Evolutionary conservation across 2,329 filamentous ascomycete genomes (phyloP).

Genomic region (Talaromyces sp.): DNA sequence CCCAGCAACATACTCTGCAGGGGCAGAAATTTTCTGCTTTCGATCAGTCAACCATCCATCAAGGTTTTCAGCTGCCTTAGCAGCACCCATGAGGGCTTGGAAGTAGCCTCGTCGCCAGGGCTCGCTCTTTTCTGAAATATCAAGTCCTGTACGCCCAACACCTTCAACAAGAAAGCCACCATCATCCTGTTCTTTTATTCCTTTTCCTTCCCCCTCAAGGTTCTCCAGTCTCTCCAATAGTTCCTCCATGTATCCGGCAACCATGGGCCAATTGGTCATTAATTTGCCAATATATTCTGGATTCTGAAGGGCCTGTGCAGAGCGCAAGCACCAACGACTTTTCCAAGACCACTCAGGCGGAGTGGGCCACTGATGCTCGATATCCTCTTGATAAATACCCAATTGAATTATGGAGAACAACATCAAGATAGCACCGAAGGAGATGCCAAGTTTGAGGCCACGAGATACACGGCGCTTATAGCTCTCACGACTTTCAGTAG

Average conservation of each 20-base stretch:
- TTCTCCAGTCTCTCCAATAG: slow-evolving; percentile 72
- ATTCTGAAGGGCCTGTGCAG: slow-evolving; percentile 63
- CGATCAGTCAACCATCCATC: slow-evolving; percentile 77
- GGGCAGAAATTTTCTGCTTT: slow-evolving; percentile 67
- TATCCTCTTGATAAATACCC: slow-evolving; percentile 70
- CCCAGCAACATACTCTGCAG: slow-evolving; percentile 73
- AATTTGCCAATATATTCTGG: slow-evolving; percentile 57
- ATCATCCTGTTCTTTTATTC: slow-evolving; percentile 57
- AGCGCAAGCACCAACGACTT: slow-evolving; percentile 69
- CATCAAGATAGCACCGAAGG: slow-evolving; percentile 68
- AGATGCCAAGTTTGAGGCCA: slow-evolving; percentile 69
- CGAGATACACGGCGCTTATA: slow-evolving; percentile 58
- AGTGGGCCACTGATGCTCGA: slow-evolving; percentile 77
- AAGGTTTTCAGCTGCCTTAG: slow-evolving; percentile 75
- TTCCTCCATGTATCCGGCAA: slow-evolving; percentile 62
- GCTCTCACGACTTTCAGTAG: slow-evolving; percentile 66
- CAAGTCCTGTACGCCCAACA: slow-evolving; percentile 61
- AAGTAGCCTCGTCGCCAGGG: slow-evolving; percentile 86
- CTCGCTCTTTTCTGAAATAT: slow-evolving; percentile 75
- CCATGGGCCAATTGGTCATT: slow-evolving; percentile 69
- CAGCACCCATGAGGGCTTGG: slow-evolving; percentile 76
- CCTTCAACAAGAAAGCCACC: slow-evolving; percentile 59
- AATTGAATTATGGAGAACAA: slow-evolving; percentile 64
- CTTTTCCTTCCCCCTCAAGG: slow-evolving; percentile 67
- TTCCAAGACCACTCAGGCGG: slow-evolving; percentile 78